A percentile compares a stretch with the other conserved stretches of the same genome.
phyloP scores from a whole-genome alignment of 2,329 filamentous ascomycete genomes.

The Diplodia seriata region DNA sequence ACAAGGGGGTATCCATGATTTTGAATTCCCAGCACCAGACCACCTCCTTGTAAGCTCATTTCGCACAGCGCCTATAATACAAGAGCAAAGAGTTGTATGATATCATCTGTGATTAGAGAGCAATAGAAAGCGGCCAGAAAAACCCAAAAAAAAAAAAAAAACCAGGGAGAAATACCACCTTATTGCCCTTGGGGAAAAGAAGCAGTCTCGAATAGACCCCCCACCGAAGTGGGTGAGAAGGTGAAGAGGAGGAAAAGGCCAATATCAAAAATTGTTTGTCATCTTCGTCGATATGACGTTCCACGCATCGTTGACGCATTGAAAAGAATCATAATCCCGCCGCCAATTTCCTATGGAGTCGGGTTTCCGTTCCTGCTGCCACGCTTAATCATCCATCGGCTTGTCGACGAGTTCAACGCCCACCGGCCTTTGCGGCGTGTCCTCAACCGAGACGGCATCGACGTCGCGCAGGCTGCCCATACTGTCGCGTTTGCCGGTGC shows the following conservation, averaged over 20 bases:
- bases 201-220: neutral
- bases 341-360: neutral
- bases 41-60: constrained; percentile 10
- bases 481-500: constrained; percentile 37
- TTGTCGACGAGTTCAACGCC: constrained; percentile 75
- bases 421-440: constrained; percentile 47
- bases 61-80: constrained; percentile 30
- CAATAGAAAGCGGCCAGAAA: neutral
- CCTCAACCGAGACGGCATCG: constrained; percentile 47
- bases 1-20: constrained; percentile 7
- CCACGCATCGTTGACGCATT: constrained; percentile 23
- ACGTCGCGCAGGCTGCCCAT: constrained; percentile 40
- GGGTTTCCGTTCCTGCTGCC: neutral
- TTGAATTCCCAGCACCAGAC: constrained; percentile 17
- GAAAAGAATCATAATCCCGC: constrained; percentile 22
- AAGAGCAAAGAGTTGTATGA: constrained; percentile 26
- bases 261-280: neutral
- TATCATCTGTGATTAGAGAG: constrained; percentile 26
- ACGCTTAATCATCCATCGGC: constrained; percentile 73
- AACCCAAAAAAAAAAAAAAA: neutral
- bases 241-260: neutral
- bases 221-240: neutral
- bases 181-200: constrained; percentile 2
- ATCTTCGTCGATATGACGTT: constrained; percentile 23
- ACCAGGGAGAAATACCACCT: neutral